Evolutionary conservation across 768 basidiomycete species (phyloP), one percentile per base, ranked within the genome.

Genomic region (Psilocybe azurescens): DNA sequence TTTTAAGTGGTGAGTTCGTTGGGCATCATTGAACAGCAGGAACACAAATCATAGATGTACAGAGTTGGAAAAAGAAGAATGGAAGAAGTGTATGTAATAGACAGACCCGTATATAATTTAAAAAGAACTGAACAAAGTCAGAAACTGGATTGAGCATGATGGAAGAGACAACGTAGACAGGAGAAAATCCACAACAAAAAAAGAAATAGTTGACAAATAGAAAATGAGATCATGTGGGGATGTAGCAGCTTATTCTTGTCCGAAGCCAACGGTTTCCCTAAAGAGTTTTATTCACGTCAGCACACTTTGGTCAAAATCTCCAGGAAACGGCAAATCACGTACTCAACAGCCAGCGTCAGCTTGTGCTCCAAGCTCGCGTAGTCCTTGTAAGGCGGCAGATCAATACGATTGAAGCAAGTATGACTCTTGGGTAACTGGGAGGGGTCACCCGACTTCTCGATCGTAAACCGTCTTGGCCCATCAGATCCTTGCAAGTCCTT

Each of bases 401-500:
- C 97, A 68, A 97, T 95, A 48, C 94, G 84, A 67, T 92, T 99
- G 86, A 99, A 99, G 81, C 97, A 99, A 1, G 91, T 93, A 71
- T 93, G 91, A 74, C 91, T 93, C 88, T 99, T 99, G 1, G 97
- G 97, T 70, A 99, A 77, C 74, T 97, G 95, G 24, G 91, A 92
- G 20, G 95, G 93, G 71, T 99, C 97, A 29, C 97, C 97, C 38
- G 94, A 93, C 79, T 99, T 99, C 77, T 99, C 97, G 71, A 99
- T 98, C 7, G 97, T 99, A 77, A 99, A 99, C 51, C 97, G 86
- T 53, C 97, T 82, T 24, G 96, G 97, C 9, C 97, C 97, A 74
- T 99, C 97, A 2, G 95, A 97, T 16, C 97, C 97, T 78, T 99
- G 97, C 16, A 99, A 78, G 69, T 99, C 97, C 76, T 97, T 98